Base-by-base conservation (phyloP, 305 asterid genomes). In the Fraxinus sp. region DNA sequence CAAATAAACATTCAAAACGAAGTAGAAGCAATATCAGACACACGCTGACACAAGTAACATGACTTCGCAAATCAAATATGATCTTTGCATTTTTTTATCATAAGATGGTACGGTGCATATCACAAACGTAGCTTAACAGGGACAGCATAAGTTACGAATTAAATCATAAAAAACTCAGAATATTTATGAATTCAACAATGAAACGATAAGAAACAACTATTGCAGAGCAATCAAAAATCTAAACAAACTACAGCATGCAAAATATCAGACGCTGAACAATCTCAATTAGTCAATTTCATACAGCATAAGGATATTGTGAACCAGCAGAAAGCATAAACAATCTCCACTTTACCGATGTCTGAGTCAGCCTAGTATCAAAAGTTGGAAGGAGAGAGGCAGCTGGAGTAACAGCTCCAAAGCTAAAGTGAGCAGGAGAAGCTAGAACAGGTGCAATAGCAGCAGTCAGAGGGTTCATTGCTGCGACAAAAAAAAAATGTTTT, bases 391-490 rank as follows among this genome's bases (percentile, higher is more conserved):
- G 86, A 82, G 99, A 90, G 37, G 95, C 86, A 24, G 96, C 86
- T 18, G 98, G 95, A 82, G 90, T 85, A 87, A 87, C 89, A 87
- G 88, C 82, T n/a, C 94, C 95, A 84, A 90, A 72, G 85, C 86
- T 92, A 87, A 86, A 89, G 85, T 92, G 95, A 57, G 95, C 57
- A 24, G 98, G 94, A 84, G 98, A 88, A 70, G 97, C 84, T 64
- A 88, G 84, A 89, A 88, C 86, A 81, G 97, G 85, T 37, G 91
- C 86, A 71, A 91, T 75, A 82, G 91, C 96, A 79, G 90, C 90
- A 64, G 93, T 90, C 70, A 90, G 86, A 30, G 91, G 88, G 78
- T 89, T 80, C 52, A 86, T 81, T 41, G 83, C 92, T 90, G 88
- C 78, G 79, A 77, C 78, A 79, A 66, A 78, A 62, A 41, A 62